Base-by-base conservation (phyloP, 371 early-diverging fungal genomes). In the Blastocladiella emersonii region DNA sequence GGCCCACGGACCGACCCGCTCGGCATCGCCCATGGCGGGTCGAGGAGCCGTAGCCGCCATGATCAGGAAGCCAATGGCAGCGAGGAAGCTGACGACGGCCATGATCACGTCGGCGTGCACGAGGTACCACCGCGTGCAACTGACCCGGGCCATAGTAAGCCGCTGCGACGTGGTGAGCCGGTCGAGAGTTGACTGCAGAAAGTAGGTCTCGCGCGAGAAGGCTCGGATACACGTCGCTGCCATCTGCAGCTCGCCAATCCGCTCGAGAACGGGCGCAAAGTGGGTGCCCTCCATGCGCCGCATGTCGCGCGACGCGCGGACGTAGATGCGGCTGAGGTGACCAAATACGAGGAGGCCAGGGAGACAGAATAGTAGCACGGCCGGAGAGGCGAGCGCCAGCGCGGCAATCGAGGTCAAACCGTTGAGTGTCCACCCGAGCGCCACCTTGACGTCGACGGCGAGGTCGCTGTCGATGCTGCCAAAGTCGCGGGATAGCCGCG, bases 401-500 rank as follows among this genome's bases (percentile, higher is more conserved):
- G 23, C 25, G 48, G 6, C 48, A 25, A n/a, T 23, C 6, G 48
- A 1, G 8, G 23, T 7, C 25, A 48, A 25, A 48, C 8, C 23
- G 0, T 8, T n/a, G 6, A 8, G n/a, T 8, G 23, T 21, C 25
- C n/a, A 19, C 6, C 10, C 48, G 5, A 48, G 10, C 1, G 10
- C 8, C n/a, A 10, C 48, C 1, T 23, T 48, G 48, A 48, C 25
- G 5, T 48, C 48, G 48, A 8, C n/a, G 6, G 25, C 48, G n/a
- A 48, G n/a, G n/a, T 17, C 48, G 8, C 8, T 7, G 25, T 78
- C 79, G 30, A 76, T 60, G 25, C 64, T 37, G 57, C 70, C 72
- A 25, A 76, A 66, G 65, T 80, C 81, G 65, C 73, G 74, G 34
- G 72, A 69, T 62, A 80, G 78, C 25, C 81, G 59, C 59, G 78